Base-by-base conservation (phyloP, 208 protist genomes). In the Leishmania gerbilli region DNA sequence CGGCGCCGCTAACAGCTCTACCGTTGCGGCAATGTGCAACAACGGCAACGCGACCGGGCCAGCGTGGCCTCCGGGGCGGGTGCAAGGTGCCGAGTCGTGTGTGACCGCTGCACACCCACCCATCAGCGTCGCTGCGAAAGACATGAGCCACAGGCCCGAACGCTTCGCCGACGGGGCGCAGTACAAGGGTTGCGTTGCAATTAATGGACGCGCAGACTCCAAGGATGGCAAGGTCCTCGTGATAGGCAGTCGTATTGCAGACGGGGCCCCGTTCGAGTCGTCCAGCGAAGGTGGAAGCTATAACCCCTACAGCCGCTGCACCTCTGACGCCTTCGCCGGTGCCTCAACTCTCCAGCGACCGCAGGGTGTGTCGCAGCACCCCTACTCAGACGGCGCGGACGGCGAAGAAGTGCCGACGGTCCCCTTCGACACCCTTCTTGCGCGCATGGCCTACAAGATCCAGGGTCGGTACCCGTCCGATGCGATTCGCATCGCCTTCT, bases 361-460 rank as follows among this genome's bases (percentile, higher is more conserved):
- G 4, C 72, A 60, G 34, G 72, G n/a, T 13, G 4, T 62, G 51
- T 62, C n/a, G 53, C 72, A n/a, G 72, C 47, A 62, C 31, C 15
- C 51, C 34, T 21, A n/a, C 31, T 8, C 47, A 15, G 49, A 76
- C 13, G 19, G 27, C 75, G 81, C 79, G 31, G 76, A 82, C 58
- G 49, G 42, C 7, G 85, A 87, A 42, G 74, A 82, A 3, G 37
- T 49, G 71, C 79, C 82, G 4, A 80, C 42, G 27, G 89, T 96
- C 45, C 76, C 79, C 65, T 96, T 96, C 64, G 91, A 95, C 74
- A 89, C 93, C 21, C 92, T 94, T 72, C 79, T 95, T 37, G 88
- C 91, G 15, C 90, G 93, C 76, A 93, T 96, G 90, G 81, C 89
- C 24, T 91, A 86, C 62, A 88, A 89, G 60, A 95, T 96, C 75